Evolutionary conservation across 768 basidiomycete species (phyloP), one percentile per base, ranked within the genome.

Genomic region (Steccherinum ochraceum): DNA sequence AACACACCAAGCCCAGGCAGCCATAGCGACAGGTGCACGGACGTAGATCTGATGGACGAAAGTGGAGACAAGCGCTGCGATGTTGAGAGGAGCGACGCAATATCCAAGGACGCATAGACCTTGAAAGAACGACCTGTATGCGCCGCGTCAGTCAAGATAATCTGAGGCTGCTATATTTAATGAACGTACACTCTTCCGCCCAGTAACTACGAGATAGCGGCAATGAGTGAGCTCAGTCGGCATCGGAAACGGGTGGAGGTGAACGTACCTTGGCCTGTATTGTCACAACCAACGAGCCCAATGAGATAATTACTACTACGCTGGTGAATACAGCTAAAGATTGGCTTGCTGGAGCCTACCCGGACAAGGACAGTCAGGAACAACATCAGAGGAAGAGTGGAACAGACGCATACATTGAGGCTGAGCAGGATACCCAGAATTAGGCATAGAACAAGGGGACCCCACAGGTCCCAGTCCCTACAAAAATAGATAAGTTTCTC

Each of bases 401-500:
- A n/a, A n/a, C n/a, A n/a, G n/a, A 19, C 58, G 57, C 78, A 47
- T 61, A 89, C 92, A 65, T 89, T 90, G 43, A 92, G 69, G 62
- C 89, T 93, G 18, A 95, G 78, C 75, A 93, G 84, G 41, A 91
- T 84, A 48, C 84, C 88, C 12, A 94, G 77, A 39, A 79, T 65
- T 49, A 94, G 74, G 58, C 86, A 91, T 39, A 93, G 76, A 21
- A 97, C 75, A 2, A 97, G 74, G 11, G 94, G 94, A 2, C 94
- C 94, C 95, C 95, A 98, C 21, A 98, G 76, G 68, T 98, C 95
- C 95, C 94, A 98, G 64, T 97, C 94, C 56, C 93, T 93, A 62
- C 19, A 47, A 19, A 4, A 44, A 11, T 12, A 20, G 12, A 30
- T 24, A 39, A 40, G 16, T 25, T 24, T 57, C n/a, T 58, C 49